phyloP scores from a whole-genome alignment of 2,329 filamentous ascomycete species.

The Paraconiothyrium brasiliense region DNA sequence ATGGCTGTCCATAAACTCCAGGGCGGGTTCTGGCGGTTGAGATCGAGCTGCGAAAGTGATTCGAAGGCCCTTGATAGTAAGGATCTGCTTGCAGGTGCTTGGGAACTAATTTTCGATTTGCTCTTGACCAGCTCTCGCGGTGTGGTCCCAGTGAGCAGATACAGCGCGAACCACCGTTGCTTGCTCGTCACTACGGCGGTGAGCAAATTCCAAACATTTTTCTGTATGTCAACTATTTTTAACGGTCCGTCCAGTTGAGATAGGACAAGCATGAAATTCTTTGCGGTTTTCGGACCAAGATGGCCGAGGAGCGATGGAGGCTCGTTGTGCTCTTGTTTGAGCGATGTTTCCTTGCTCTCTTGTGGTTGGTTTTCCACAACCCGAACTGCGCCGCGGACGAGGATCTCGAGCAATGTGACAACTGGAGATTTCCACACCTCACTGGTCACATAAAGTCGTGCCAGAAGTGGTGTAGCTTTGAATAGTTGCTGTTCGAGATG shows the following conservation, averaged over 20 bases:
- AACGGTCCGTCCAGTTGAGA: slow-evolving; percentile 81
- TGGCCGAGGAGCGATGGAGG: slow-evolving; percentile 95
- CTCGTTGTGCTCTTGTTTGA: slow-evolving; percentile 59
- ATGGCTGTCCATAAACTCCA: slow-evolving; percentile 72
- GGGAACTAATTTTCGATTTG: slow-evolving; percentile 54
- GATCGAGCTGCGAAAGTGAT: slow-evolving; percentile 71
- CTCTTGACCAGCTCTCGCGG: slow-evolving; percentile 77
- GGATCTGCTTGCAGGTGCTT: slow-evolving; percentile 63
- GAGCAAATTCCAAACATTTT: slow-evolving; percentile 83
- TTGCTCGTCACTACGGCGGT: slow-evolving; percentile 86
- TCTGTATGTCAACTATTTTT: slow-evolving; percentile 69
- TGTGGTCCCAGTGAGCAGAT: slow-evolving; percentile 86
- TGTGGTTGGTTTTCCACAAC: slow-evolving; percentile 50
- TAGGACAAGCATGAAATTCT: slow-evolving; percentile 82
- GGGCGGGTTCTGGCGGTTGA: slow-evolving; percentile 63
- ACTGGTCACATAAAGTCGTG: slow-evolving; percentile 77
- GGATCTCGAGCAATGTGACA: slow-evolving; percentile 74
- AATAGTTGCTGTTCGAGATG: slow-evolving; percentile 82
- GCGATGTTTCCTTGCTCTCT: slow-evolving; percentile 30
- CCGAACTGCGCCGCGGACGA: slow-evolving; percentile 76
- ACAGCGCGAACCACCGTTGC: slow-evolving; percentile 96
- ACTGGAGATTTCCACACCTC: slow-evolving; percentile 72
- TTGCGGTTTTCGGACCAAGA: slow-evolving; percentile 81
- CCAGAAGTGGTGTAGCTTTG: slow-evolving; percentile 78
- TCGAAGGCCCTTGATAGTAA: slow-evolving; percentile 79